Evolutionary conservation across 768 basidiomycete species (phyloP), one percentile per base, ranked within the genome.

Genomic region (Exsudoporus frostii): DNA sequence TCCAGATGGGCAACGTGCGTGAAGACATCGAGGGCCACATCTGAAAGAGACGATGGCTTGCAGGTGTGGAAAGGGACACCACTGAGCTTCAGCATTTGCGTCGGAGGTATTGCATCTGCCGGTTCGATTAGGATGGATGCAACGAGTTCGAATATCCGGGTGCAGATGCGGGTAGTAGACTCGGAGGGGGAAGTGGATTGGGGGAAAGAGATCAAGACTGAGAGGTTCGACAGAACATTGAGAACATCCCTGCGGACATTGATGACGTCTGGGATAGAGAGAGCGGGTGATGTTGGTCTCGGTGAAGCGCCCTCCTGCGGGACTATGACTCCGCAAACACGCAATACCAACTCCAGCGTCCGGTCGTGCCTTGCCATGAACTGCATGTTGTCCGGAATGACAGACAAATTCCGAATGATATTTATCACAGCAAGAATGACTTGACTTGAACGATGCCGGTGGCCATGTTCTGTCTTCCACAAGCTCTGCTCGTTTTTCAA

Each of bases 381-480:
- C 40, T 75, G 74, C 55, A 78, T 68, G 62, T 96, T 96, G 57
- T 95, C 88, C 7, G 71, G 72, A 52, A 86, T 75, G 55, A 84
- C 74, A n/a, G 90, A 83, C 59, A 97, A 76, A 72, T 96, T 97
- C 42, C 92, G 89, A 48, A 98, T 75, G 63, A 98, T 83, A 67
- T 90, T 93, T 41, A 85, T 69, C 48, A 88, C 76, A 17, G 83
- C 73, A 27, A 91, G 77, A 44, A 94, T 75, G 48, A 86, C 72
- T 56, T 88, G 85, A 22, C 75, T 75, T 11, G 75, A 74, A 13
- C 86, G 85, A 62, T 85, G 89, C 39, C 76, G 76, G 10, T 83
- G 85, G 32, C 82, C 87, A 30, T 71, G 58, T 27, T 69, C 67
- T 34, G 74, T 67, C 55, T 83, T 79, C 61, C 80, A 79, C 46